A percentile compares a stretch with the other conserved stretches of the same genome.
phyloP scores from a whole-genome alignment of 2,329 filamentous ascomycete species.

The Pseudocercospora musae region DNA sequence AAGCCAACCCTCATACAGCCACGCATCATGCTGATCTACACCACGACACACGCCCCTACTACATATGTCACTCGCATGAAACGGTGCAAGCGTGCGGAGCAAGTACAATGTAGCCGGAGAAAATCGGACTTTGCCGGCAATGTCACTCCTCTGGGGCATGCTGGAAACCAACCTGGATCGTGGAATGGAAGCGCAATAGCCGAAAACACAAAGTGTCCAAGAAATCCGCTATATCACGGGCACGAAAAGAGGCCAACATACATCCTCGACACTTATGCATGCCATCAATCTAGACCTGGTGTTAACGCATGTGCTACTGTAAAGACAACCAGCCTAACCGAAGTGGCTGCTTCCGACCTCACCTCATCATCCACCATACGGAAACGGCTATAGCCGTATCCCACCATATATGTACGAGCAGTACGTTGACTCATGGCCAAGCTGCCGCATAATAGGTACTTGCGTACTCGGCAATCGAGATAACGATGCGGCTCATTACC shows the following conservation, averaged over 20 bases:
- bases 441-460: not conserved
- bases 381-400: no score
- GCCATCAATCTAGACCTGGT: not conserved
- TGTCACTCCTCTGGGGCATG: not conserved
- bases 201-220: not conserved
- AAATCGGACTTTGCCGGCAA: not conserved
- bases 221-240: not conserved
- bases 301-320: not conserved
- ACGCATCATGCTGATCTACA: not conserved
- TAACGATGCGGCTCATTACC: not conserved
- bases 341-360: not conserved
- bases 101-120: not conserved
- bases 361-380: not conserved
- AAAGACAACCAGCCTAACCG: not conserved
- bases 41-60: not conserved
- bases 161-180: not conserved
- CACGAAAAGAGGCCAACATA: not conserved
- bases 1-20: not conserved
- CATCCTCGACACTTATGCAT: not conserved
- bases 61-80: not conserved
- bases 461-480: not conserved
- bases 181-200: not conserved
- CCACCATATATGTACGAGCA: no score
- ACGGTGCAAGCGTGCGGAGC: not conserved
- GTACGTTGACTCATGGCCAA: not conserved